Evolutionary conservation across 371 early-diverging fungal genomes (phyloP), one percentile per base, ranked within the genome.

Genomic region (Mortierella sp.): DNA sequence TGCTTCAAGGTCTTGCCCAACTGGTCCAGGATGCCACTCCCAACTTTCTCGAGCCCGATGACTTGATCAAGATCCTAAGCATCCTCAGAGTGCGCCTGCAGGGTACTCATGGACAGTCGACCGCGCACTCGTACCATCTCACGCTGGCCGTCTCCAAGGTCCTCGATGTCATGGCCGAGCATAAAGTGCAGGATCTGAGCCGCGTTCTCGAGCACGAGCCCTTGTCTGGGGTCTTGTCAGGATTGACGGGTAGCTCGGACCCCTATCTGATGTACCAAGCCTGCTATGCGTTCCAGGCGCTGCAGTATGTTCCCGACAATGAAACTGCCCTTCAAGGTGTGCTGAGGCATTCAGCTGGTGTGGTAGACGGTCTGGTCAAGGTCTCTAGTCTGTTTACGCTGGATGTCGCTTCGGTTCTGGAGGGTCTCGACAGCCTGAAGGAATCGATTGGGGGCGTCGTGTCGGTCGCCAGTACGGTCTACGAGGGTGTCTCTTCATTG

Each of bases 211-310:
- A 37, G n/a, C 75, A 37, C 21, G 54, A 75, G 53, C 69, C 69
- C 5, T 40, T 75, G 19, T 34, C 43, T 2, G 69, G 21, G 21
- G n/a, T 53, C 26, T 43, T 69, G 21, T 34, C 37, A 34, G 54
- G 54, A 19, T 50, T 67, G 40, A 48, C 51, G 43, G 69, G 26
- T 26, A 69, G 43, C 53, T 50, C 75, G 5, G 75, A 75, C 31
- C 75, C 75, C 5, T 53, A 53, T 21, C 50, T 76, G 37, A 46
- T 28, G 70, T 71, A 55, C 71, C 50, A 70, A 21, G 76, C 59
- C 34, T 28, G 55, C 5, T 76, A 76, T 70, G 77, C 77, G 21
- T 72, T 59, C 48, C 77, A 76, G 34, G 72, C 72, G 6, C 48
- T 76, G 59, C 64, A 40, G 37, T 71, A 24, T 54, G 37, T 76